Evolutionary conservation across 768 basidiomycete genomes (phyloP).

Genomic region (Amanita brunnescens): DNA sequence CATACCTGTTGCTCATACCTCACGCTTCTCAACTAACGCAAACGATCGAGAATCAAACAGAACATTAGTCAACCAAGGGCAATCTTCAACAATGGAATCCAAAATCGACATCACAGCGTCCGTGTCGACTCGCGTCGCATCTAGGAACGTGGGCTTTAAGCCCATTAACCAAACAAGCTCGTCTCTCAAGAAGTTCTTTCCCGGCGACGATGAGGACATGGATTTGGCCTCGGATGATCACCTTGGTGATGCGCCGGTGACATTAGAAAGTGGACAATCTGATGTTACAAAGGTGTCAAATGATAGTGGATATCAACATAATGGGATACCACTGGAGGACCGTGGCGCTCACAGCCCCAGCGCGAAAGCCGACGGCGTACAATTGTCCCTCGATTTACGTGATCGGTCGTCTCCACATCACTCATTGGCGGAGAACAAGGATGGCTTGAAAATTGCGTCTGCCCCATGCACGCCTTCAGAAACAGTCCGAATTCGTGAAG

Average conservation of each 20-base stretch:
- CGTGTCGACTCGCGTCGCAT: constrained; percentile 13
- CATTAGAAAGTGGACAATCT: neutral
- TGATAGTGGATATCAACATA: neutral
- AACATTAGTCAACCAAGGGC: neutral
- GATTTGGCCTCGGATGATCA: constrained; percentile 22
- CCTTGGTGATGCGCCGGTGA: constrained; percentile 10
- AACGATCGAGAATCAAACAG: neutral
- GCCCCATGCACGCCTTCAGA: constrained; percentile 1
- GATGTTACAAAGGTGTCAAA: neutral
- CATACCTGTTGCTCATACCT: constrained; percentile 7
- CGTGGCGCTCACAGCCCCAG: neutral
- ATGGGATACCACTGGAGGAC: neutral
- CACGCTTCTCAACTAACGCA: neutral
- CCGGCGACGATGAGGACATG: constrained; percentile 71
- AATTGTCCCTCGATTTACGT: neutral
- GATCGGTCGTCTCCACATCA: neutral
- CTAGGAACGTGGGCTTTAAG: constrained; percentile 50
- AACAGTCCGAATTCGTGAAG: constrained; percentile 1
- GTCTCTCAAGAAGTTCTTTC: constrained; percentile 74
- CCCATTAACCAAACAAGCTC: constrained; percentile 51
- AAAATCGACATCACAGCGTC: neutral
- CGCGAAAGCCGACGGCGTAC: neutral
- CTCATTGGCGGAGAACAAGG: neutral
- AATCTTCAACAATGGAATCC: neutral
- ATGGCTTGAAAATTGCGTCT: neutral